phyloP scores from a whole-genome alignment of 495 filamentous ascomycete species.

The Trichocladium uniseriatum region DNA sequence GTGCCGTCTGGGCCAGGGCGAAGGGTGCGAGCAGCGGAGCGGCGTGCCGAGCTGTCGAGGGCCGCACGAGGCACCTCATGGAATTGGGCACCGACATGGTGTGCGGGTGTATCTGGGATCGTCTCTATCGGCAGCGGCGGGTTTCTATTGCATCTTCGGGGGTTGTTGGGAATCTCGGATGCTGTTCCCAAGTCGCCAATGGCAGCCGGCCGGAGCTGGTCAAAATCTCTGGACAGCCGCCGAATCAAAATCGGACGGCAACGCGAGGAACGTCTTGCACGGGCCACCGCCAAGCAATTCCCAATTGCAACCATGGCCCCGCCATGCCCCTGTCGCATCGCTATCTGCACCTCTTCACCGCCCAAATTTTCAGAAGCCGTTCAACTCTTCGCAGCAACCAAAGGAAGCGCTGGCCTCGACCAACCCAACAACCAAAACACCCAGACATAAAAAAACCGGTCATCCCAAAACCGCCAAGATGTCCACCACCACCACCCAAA shows the following conservation, averaged over 20 bases:
- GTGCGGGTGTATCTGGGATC: constrained; percentile 12
- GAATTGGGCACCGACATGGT: constrained; percentile 60
- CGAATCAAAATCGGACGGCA: constrained; percentile 13
- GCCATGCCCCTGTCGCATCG: not conserved
- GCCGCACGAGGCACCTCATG: constrained; percentile 57
- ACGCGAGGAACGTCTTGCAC: constrained; percentile 1
- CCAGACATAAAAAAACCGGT: not conserved
- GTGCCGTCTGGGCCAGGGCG: constrained; percentile 3
- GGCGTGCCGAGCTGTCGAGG: constrained; percentile 30
- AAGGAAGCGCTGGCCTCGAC: not conserved
- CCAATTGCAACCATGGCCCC: not conserved
- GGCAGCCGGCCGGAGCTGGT: constrained; percentile 12
- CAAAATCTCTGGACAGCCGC: constrained; percentile 4
- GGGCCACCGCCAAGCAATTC: constrained; percentile 1
- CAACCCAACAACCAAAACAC: not conserved
- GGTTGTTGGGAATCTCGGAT: not conserved
- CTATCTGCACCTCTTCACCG: constrained; percentile 13
- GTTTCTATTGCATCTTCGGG: constrained; percentile 24
- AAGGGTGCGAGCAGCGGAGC: not conserved
- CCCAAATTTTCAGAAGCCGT: constrained; percentile 26
- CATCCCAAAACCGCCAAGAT: constrained; percentile 22
- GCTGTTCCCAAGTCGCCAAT: constrained; percentile 15
- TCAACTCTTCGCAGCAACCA: not conserved
- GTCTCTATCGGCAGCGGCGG: constrained; percentile 5
- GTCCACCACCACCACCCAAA: constrained; percentile 21